Evolutionary conservation across 1,284 basidiomycete genomes (phyloP).

Genomic region (Erythrobasidium hasegawianum): DNA sequence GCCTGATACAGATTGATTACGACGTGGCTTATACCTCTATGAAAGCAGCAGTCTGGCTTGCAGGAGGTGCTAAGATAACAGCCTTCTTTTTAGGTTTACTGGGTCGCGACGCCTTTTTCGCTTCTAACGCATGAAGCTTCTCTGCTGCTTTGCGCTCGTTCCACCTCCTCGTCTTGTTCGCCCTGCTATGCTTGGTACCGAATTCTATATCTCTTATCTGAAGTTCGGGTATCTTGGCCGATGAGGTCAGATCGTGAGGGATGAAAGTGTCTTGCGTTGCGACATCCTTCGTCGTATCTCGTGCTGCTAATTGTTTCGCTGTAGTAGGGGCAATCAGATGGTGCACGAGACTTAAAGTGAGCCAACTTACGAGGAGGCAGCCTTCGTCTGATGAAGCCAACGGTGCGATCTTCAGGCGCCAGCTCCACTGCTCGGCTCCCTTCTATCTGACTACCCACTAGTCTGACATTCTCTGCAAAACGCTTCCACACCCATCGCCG

Average conservation of each 20-base stretch:
- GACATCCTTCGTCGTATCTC: slow-evolving; percentile 14
- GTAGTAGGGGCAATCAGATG: neutral
- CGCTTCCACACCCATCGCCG: slow-evolving; percentile 22
- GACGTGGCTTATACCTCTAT: too few species aligned
- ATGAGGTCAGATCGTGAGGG: neutral
- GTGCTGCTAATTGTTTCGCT: slow-evolving; percentile 7
- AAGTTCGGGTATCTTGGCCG: slow-evolving; percentile 5
- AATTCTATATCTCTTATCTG: slow-evolving; percentile 26
- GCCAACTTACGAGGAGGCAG: slow-evolving; percentile 9
- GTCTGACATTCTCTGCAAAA: slow-evolving; percentile 23
- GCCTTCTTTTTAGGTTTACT: too few species aligned
- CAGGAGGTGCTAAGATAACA: too few species aligned
- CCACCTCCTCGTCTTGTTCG: slow-evolving; percentile 19
- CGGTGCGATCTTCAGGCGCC: slow-evolving; percentile 10
- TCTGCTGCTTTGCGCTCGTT: slow-evolving; percentile 15
- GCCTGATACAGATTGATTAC: too few species aligned
- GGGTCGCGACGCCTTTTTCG: too few species aligned
- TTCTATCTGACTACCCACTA: slow-evolving; percentile 10
- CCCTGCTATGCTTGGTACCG: slow-evolving; percentile 14
- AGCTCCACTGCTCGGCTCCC: slow-evolving; percentile 12
- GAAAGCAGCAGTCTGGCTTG: too few species aligned
- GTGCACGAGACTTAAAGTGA: neutral
- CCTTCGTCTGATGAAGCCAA: slow-evolving; percentile 1
- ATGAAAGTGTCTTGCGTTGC: slow-evolving; percentile 17
- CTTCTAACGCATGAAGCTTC: neutral